Base-by-base conservation (phyloP, 345 rosid genomes). In the Eucalyptus coolabah region DNA sequence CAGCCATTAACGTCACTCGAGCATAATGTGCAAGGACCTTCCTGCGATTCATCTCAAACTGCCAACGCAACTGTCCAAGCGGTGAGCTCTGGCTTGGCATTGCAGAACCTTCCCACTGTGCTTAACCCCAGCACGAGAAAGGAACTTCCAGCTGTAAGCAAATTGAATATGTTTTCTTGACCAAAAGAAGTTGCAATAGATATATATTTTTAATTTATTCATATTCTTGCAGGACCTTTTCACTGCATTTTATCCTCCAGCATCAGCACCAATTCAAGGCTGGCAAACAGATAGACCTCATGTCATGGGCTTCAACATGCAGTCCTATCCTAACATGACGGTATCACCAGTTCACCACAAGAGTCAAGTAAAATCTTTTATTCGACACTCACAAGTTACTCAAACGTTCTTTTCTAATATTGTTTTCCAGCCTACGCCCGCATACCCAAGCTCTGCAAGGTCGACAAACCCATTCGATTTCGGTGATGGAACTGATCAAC, bases 401-500 rank as follows among this genome's bases (percentile, higher is more conserved):
- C 12, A 50, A 51, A 67, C 63, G 42, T 89, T 14, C 17, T 63
- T 37, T 51, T 63, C 85, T 86, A 21, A 77, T 26, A 9, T 88
- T 59, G 86, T 50, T 86, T 91, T 50, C 85, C 95, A 97, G 98
- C 92, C 89, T 86, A 89, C 65, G 60, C 92, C 89, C 65, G 92
- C 93, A 45, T 93, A 88, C 86, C 47, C 93, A 50, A 92, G 59
- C 87, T 85, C 91, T 13, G 87, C 91, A 89, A 95, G 91, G 87
- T 90, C 96, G 63, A 87, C 93, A 87, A 97, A 96, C 89, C 99
- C 98, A 6, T 97, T 97, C 88, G 97, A 96, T 90, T 19, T 93
- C 63, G 83, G 86, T 90, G 91, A 86, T 32, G 95, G 93, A 86
- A 89, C 91, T 89, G 45, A 87, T 90, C 89, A 91, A 88, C 81